Base-by-base conservation (phyloP, 768 basidiomycete genomes). In the Udeniomyces megalosporus region DNA sequence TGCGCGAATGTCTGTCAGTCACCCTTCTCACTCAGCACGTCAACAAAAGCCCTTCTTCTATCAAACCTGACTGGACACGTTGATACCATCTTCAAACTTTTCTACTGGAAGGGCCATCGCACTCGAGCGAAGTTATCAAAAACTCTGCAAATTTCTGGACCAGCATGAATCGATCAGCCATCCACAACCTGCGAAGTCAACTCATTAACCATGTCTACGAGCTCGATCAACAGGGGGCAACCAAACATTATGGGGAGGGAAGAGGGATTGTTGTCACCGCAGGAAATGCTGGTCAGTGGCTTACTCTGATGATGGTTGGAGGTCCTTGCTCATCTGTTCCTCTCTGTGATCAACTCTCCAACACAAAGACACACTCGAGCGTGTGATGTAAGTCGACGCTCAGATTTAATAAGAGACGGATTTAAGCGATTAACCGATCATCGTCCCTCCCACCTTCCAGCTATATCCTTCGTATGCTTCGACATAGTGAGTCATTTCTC, bases 251-350 rank as follows among this genome's bases (percentile, higher is more conserved):
- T 45, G 72, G 72, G 4, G 52, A 66, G 48, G 72, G 72, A 1
- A 52, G 75, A 32, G 75, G 76, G 0, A 71, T 78, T 34, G 75
- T 78, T 14, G 74, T 76, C 68, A 75, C 76, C 10, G 77, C 76
- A n/a, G 76, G 77, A 2, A 52, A 42, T 42, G 10, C 38, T 17
- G 17, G n/a, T n/a, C 17, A 42, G 38, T 5, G 32, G 29, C 26
- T 31, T 32, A 2, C 24, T 6, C 32, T 42, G n/a, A 20, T 42
- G 3, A 2, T 7, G 4, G 35, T 24, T 20, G 15, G 3, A 35
- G 17, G 4, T 24, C 22, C 54, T 56, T 34, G 15, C 2, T 29
- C 26, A n/a, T 10, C 17, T 35, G 15, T 35, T 5, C 20, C 54
- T 35, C 12, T 7, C 20, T 44, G 22, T 42, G 5, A 14, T 35